These are phyloP conservation scores for Ustilaginoidea virens DNA, from an alignment of 2,329 filamentous ascomycete species.

Conservation along the genomic window DNA sequence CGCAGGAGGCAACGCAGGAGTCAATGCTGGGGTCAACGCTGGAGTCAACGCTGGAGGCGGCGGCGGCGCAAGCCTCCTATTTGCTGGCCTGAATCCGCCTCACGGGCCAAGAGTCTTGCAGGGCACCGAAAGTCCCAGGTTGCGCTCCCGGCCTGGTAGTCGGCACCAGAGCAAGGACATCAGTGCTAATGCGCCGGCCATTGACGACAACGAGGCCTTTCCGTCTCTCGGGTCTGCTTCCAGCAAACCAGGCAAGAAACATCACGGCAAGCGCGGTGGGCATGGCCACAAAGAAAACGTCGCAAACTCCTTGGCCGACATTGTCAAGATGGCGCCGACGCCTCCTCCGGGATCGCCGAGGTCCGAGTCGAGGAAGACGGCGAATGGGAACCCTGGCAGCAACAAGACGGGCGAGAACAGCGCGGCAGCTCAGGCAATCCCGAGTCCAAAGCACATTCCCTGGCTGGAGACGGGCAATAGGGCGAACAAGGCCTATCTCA, in stretches of 20 bases:
- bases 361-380: constrained; percentile 33
- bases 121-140: constrained; percentile 45
- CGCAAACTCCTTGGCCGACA: constrained; percentile 75
- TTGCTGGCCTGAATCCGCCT: constrained; percentile 45
- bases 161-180: constrained; percentile 49
- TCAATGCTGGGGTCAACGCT: too few species aligned
- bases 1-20: too few species aligned
- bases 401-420: constrained; percentile 54
- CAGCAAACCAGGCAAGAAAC: constrained; percentile 70
- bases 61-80: constrained; percentile 30
- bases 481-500: constrained; percentile 87
- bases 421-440: constrained; percentile 66
- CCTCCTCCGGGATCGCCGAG: constrained; percentile 49
- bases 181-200: constrained; percentile 54
- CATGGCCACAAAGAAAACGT: constrained; percentile 55
- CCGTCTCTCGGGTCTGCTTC: constrained; percentile 69
- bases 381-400: constrained; percentile 1
- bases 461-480: constrained; percentile 90
- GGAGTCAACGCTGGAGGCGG: too few species aligned
- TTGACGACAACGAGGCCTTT: constrained; percentile 93
- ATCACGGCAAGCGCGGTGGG: constrained; percentile 79
- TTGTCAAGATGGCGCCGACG: constrained; percentile 88
- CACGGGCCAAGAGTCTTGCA: constrained; percentile 54
- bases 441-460: constrained; percentile 79
- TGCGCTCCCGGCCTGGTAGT: constrained; percentile 72